Conservation (phyloP, 2,329 filamentous ascomycete genomes). For the Elsinoe australis region DNA sequence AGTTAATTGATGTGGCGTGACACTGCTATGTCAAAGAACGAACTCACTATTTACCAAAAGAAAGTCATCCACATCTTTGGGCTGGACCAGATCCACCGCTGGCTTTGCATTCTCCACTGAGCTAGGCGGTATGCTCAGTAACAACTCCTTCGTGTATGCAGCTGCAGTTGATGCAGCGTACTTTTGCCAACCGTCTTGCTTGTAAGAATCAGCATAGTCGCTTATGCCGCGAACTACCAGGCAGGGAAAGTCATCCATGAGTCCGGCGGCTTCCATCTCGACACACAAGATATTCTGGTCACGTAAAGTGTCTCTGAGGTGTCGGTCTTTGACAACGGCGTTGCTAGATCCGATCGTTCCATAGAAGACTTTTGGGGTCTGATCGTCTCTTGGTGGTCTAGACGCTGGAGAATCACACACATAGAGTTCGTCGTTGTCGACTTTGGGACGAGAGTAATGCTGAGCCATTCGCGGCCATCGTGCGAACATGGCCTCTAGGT, state of each 20-base stretch:
- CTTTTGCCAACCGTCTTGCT: constrained; percentile 19
- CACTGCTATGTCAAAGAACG: neutral
- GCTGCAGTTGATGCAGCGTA: constrained; percentile 20
- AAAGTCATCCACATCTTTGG: neutral
- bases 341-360: constrained; percentile 13
- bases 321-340: constrained; percentile 5
- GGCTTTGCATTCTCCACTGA: neutral
- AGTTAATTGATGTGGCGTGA: neutral
- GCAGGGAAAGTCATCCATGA: constrained; percentile 17
- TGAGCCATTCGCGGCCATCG: neutral
- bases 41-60: neutral
- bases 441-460: neutral
- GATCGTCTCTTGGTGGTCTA: neutral
- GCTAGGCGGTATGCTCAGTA: neutral
- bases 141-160: constrained; percentile 17
- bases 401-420: neutral
- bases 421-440: neutral
- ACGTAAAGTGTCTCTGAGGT: constrained; percentile 6
- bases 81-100: neutral
- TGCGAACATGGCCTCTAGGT: neutral
- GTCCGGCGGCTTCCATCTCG: constrained; percentile 22
- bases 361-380: neutral
- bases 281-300: constrained; percentile 13
- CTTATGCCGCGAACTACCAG: constrained; percentile 19
- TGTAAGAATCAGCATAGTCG: constrained; percentile 21